Evolutionary conservation across 2,329 filamentous ascomycete genomes (phyloP).

Genomic region (Colletotrichum sp.): DNA sequence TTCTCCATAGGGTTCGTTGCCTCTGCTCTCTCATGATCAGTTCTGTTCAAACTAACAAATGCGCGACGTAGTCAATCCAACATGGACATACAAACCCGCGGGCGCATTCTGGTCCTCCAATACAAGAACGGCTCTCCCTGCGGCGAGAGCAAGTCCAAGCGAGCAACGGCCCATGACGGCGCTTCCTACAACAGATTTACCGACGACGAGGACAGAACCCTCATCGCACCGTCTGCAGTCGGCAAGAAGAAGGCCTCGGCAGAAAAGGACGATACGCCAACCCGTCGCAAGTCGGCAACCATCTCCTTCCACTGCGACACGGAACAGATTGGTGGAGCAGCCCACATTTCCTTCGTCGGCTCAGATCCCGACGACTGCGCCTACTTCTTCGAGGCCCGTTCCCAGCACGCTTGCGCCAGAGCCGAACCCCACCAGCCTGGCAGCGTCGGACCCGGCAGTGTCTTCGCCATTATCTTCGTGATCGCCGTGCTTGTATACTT

Average conservation of each 20-base stretch:
- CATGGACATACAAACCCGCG: slow-evolving; percentile 60
- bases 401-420: slow-evolving; percentile 77
- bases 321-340: slow-evolving; percentile 72
- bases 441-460: slow-evolving; percentile 71
- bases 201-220: slow-evolving; percentile 40
- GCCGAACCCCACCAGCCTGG: slow-evolving; percentile 75
- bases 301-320: slow-evolving; percentile 94
- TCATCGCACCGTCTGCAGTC: slow-evolving; percentile 26
- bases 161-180: slow-evolving; percentile 28
- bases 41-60: neutral
- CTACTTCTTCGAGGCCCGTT: slow-evolving; percentile 95
- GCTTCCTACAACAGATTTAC: slow-evolving; percentile 29
- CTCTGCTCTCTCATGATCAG: neutral
- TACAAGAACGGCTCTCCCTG: slow-evolving; percentile 82
- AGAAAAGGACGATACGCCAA: slow-evolving; percentile 35
- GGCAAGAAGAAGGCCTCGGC: slow-evolving; percentile 29
- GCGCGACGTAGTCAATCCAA: slow-evolving; percentile 54
- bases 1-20: slow-evolving; percentile 77
- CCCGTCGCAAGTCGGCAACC: slow-evolving; percentile 76
- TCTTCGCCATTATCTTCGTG: slow-evolving; percentile 86
- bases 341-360: slow-evolving; percentile 83
- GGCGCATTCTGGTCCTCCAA: slow-evolving; percentile 77
- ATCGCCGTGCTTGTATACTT: slow-evolving; percentile 86
- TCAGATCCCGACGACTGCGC: slow-evolving; percentile 86
- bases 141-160: slow-evolving; percentile 50